These are phyloP conservation scores for Camellia granthamiana DNA, from an alignment of 148 eudicot genomes.

Conservation along the genomic window DNA sequence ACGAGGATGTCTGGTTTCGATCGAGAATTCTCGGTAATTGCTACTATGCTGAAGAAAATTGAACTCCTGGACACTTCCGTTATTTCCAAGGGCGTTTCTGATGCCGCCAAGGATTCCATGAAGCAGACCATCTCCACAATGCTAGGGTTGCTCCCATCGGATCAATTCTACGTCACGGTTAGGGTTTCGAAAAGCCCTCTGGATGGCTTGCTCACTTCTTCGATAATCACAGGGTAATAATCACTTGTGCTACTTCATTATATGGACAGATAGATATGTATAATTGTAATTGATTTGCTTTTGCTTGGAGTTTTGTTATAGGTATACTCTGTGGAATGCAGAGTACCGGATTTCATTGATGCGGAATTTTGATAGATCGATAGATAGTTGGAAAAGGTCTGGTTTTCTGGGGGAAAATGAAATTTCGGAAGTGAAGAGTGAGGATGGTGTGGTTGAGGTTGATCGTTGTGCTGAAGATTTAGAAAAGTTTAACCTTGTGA, in stretches of 20 bases:
- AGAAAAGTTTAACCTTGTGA: constrained; percentile 31
- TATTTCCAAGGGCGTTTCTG: constrained; percentile 69
- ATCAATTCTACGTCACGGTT: constrained; percentile 64
- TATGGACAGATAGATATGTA: no score
- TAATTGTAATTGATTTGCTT: constrained; percentile 1
- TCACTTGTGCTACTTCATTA: neutral
- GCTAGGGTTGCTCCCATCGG: constrained; percentile 77
- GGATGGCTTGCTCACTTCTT: constrained; percentile 60
- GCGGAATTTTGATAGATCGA: constrained; percentile 65
- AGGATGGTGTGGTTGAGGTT: constrained; percentile 20
- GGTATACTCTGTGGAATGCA: constrained; percentile 91
- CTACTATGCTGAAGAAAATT: constrained; percentile 65
- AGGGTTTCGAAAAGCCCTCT: constrained; percentile 64
- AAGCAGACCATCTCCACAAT: constrained; percentile 85
- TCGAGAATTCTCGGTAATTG: constrained; percentile 68
- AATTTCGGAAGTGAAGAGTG: constrained; percentile 25
- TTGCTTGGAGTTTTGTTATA: constrained; percentile 14
- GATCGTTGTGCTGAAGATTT: constrained; percentile 28
- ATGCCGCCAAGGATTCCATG: constrained; percentile 72
- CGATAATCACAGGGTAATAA: constrained; percentile 80
- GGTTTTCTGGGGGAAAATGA: constrained; percentile 28
- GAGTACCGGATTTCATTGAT: constrained; percentile 76
- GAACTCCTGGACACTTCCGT: constrained; percentile 64
- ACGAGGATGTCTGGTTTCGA: constrained; percentile 58
- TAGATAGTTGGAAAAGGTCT: constrained; percentile 26